Evolutionary conservation across 2,329 filamentous ascomycete genomes (phyloP).

Genomic region (Stylonectria norvegica): DNA sequence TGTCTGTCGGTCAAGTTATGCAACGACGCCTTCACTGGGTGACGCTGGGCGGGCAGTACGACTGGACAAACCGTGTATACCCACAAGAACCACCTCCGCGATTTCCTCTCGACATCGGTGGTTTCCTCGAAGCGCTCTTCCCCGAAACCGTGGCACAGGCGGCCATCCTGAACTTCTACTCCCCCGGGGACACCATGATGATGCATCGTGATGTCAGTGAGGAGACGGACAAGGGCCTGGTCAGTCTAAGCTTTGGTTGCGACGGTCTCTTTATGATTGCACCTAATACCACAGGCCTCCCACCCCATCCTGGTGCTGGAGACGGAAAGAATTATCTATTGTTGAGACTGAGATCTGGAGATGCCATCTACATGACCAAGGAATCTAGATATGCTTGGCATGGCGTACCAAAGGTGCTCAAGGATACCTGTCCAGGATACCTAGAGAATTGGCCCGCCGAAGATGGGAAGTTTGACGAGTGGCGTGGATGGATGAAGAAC

Average conservation of each 20-base stretch:
- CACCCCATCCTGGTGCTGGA: conserved; percentile 13
- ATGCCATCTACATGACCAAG: conserved; percentile 85
- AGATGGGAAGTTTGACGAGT: conserved; percentile 56
- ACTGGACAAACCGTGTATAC: conserved; percentile 88
- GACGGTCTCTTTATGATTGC: conserved; percentile 86
- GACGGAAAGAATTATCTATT: conserved; percentile 50
- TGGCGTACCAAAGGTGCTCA: conserved; percentile 82
- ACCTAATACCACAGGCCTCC: conserved; percentile 43
- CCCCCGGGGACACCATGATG: conserved; percentile 84
- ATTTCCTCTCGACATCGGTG: conserved; percentile 72
- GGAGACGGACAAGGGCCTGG: conserved; percentile 69
- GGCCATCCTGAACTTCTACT: conserved; percentile 92
- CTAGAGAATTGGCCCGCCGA: conserved; percentile 70
- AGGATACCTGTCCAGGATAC: conserved; percentile 72
- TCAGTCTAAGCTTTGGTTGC: conserved; percentile 86
- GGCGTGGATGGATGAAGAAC: conserved; percentile 82
- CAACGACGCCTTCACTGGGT: conserved; percentile 86
- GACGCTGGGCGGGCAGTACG: conserved; percentile 91
- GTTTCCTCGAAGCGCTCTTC: conserved; percentile 67
- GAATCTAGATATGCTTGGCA: conserved; percentile 89
- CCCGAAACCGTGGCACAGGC: conserved; percentile 77
- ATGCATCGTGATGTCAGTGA: conserved; percentile 94
- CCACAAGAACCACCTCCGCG: conserved; percentile 62
- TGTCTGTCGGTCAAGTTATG: conserved; percentile 67
- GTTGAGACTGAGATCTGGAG: conserved; percentile 74